Conservation (phyloP, 1,284 basidiomycete genomes). For the Stygiomarasmius scandens region DNA sequence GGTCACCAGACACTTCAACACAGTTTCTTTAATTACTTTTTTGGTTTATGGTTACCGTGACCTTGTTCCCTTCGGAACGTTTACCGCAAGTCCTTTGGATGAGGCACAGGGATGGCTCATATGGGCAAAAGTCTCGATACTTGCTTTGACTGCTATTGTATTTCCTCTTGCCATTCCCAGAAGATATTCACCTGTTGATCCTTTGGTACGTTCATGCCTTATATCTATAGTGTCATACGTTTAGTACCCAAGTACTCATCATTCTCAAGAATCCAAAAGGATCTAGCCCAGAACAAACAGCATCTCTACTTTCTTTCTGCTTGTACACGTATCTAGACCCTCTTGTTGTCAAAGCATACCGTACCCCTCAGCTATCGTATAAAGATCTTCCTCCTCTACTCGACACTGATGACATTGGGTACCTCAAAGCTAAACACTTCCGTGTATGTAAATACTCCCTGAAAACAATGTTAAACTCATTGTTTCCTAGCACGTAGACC, state of each 20-base stretch:
- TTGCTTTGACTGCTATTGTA: constrained; percentile 25
- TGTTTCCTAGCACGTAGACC: constrained; percentile 12
- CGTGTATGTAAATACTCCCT: constrained; percentile 33
- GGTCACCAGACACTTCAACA: constrained; percentile 17
- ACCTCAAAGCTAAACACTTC: constrained; percentile 28
- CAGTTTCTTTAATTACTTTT: constrained; percentile 15
- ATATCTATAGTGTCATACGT: too few species aligned
- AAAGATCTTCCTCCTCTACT: constrained; percentile 47
- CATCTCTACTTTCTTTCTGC: constrained; percentile 48
- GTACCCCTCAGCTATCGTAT: constrained; percentile 31
- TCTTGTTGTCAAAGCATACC: constrained; percentile 37
- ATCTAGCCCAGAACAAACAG: constrained; percentile 57
- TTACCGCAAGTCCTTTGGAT: constrained; percentile 24
- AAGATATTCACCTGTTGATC: constrained; percentile 30
- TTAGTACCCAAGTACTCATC: not conserved
- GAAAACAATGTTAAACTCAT: too few species aligned
- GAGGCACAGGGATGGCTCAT: constrained; percentile 24
- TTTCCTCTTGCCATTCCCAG: constrained; percentile 31
- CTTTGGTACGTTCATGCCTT: constrained; percentile 29
- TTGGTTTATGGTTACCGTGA: constrained; percentile 54
- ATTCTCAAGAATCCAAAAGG: constrained; percentile 34
- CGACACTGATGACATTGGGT: constrained; percentile 44
- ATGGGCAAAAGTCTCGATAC: constrained; percentile 26
- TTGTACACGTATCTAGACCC: constrained; percentile 53
- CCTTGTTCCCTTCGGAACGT: constrained; percentile 54